Base-by-base conservation (phyloP, 805 yeast genomes). In the Ogataea degrootiae region DNA sequence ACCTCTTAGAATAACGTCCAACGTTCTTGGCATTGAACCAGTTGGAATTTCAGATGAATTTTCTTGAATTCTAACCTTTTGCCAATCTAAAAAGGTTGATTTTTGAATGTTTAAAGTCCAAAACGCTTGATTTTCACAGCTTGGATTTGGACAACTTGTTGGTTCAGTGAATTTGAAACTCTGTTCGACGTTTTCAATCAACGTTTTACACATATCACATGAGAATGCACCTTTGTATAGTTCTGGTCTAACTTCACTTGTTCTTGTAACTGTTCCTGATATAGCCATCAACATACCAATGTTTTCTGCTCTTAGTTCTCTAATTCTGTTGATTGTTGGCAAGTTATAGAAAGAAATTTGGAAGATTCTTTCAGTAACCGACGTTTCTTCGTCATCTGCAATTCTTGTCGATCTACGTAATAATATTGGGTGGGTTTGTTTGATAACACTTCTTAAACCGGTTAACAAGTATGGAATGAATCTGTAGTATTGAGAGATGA, bases 11-110 rank as follows among this genome's bases (percentile, higher is more conserved):
- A 92, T 86, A 22, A 92, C 92, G 65, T 92, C 99, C 59, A 92
- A 68, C 1, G 97, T 92, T 65, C 99, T 80, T 23, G 99, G 99
- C 99, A 92, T 92, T 4, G 97, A 90, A 29, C 99, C 99, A 0
- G 97, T 89, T 26, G 99, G 99, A 48, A 92, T 92, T 67, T 92
- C 98, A 57, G 76, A 86, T n/a, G 97, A 83, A 61, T 92, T 94
- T 62, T 92, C 99, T 65, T 92, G 99, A 54, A 92, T 86, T 58
- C 97, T 80, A 23, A 90, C 92, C 55, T 86, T 86, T 67, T 92
- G 99, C 99, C 99, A 92, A 72, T 92, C 98, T 53, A 89, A 74
- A 60, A 94, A 92, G 51, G 84, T 87, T 0, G 96, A 87, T 66
- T 89, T 88, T 34, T 86, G 68, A 31, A 92, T 83, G 58, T 87